Base-by-base conservation (phyloP, 768 basidiomycete genomes). In the Amanita jacksonii region DNA sequence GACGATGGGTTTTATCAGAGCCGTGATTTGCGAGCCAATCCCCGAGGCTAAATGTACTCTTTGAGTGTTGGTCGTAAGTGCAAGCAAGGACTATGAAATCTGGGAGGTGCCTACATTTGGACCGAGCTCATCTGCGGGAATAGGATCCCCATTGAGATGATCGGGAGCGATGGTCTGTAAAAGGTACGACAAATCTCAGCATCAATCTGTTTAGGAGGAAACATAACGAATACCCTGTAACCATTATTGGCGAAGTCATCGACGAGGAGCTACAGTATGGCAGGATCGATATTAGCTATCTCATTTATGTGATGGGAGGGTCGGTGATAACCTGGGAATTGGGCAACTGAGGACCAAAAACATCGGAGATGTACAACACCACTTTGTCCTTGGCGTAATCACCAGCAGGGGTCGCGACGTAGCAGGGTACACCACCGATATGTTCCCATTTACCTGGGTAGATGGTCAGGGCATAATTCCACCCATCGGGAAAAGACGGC, bases 341-440 rank as follows among this genome's bases (percentile, higher is more conserved):
- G 54, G n/a, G 9, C n/a, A 77, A 58, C 20, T 68, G 60, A 16
- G 68, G 53, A 5, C 77, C 78, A 47, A 74, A 78, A 39, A 68
- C 60, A 47, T 78, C 80, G 2, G 72, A 47, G 16, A 81, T 54
- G 62, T 64, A 74, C 16, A 82, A 64, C 40, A 81, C 44, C 19
- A 68, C 75, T 56, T 79, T 80, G 51, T 73, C 66, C 59, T 76
- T 72, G 45, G 70, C 58, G 47, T 73, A 77, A 27, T 71, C 70
- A 1, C 52, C 49, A 1, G 64, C 56, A 9, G 80, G 80, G 1
- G 70, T 76, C 1, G 73, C 70, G 41, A 78, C 64, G 49, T 82
- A 81, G 49, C 60, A 63, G 6, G 61, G 54, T 35, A 78, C 65
- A 3, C 74, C 77, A 19, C 58, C 64, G 44, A 79, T 65, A 22